Evolutionary conservation across 768 basidiomycete genomes (phyloP).

Genomic region (Phylloporus sp.): DNA sequence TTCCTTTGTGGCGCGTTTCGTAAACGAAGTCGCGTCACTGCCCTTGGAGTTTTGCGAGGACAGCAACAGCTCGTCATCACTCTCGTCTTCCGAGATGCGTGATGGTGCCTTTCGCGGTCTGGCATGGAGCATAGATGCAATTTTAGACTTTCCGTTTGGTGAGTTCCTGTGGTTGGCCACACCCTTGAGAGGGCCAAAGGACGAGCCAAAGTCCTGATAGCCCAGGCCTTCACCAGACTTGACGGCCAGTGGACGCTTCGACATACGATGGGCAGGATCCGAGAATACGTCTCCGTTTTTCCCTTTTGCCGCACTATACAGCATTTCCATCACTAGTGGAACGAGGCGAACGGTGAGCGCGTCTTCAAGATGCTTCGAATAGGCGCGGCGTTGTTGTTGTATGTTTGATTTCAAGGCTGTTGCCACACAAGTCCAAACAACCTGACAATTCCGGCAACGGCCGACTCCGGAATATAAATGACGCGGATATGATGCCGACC

Average conservation of each 20-base stretch:
- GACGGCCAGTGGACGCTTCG: slow-evolving; percentile 20
- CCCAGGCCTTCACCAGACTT: slow-evolving; percentile 25
- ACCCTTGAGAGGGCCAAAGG: slow-evolving; percentile 12
- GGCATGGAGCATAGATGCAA: not conserved
- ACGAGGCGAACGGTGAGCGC: not conserved
- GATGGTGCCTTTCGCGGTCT: not conserved
- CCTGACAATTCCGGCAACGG: not conserved
- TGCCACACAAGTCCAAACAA: slow-evolving; percentile 21
- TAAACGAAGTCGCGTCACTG: slow-evolving; percentile 5
- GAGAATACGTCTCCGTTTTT: not conserved
- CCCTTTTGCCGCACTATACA: not conserved
- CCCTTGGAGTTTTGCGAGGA: slow-evolving; percentile 21
- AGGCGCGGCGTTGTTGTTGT: slow-evolving; percentile 27
- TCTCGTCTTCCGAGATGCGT: slow-evolving; percentile 10
- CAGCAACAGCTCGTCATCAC: slow-evolving; percentile 29
- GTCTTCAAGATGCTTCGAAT: slow-evolving; percentile 3
- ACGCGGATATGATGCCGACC: not conserved
- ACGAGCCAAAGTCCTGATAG: slow-evolving; percentile 24
- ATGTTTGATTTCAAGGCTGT: slow-evolving; percentile 24
- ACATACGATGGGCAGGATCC: slow-evolving; percentile 21
- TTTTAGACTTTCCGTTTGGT: slow-evolving; percentile 11
- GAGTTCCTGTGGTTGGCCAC: not conserved
- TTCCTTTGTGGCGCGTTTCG: slow-evolving; percentile 13
- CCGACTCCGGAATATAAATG: not conserved
- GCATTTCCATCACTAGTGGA: slow-evolving; percentile 21